Evolutionary conservation across 2,329 filamentous ascomycete species (phyloP).

Genomic region (Sphaerulina vaccinii): DNA sequence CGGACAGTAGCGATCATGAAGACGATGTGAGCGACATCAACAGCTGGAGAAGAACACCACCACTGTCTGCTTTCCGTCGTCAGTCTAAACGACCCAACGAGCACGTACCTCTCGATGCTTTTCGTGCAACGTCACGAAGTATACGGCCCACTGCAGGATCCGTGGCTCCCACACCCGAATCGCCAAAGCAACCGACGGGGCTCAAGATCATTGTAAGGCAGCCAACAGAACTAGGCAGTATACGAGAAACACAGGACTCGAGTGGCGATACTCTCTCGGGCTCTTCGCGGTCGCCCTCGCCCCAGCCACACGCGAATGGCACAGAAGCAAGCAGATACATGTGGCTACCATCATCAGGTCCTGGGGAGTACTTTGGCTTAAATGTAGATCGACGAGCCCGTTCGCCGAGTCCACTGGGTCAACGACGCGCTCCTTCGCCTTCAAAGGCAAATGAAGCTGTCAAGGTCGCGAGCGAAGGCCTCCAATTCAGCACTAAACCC

Average conservation of each 20-base stretch:
- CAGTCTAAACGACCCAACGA: conserved; percentile 10
- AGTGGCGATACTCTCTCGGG: conserved; percentile 24
- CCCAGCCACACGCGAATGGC: conserved; percentile 11
- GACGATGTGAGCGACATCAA: conserved; percentile 18
- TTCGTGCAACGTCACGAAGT: not conserved
- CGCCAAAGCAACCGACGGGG: not conserved
- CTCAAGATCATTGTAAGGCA: conserved; percentile 26
- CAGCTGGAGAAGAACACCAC: conserved; percentile 14
- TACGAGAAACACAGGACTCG: conserved; percentile 22
- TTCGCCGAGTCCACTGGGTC: conserved; percentile 21
- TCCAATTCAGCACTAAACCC: conserved; percentile 28
- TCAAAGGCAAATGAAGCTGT: conserved; percentile 2
- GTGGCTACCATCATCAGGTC: conserved; percentile 19
- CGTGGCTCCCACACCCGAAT: not conserved
- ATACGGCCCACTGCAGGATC: not conserved
- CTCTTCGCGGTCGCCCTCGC: conserved; percentile 27
- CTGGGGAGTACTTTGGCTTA: conserved; percentile 23
- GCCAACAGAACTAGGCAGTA: conserved; percentile 20
- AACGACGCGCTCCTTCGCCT: conserved; percentile 11
- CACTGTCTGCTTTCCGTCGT: conserved; percentile 21
- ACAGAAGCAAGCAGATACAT: conserved; percentile 21
- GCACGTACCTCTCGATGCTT: conserved; percentile 4
- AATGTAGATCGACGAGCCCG: conserved; percentile 19
- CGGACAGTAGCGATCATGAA: conserved; percentile 33
- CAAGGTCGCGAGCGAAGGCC: conserved; percentile 9